Base-by-base conservation (phyloP, 768 basidiomycete genomes). In the Trichaptum fuscoviolaceum region DNA sequence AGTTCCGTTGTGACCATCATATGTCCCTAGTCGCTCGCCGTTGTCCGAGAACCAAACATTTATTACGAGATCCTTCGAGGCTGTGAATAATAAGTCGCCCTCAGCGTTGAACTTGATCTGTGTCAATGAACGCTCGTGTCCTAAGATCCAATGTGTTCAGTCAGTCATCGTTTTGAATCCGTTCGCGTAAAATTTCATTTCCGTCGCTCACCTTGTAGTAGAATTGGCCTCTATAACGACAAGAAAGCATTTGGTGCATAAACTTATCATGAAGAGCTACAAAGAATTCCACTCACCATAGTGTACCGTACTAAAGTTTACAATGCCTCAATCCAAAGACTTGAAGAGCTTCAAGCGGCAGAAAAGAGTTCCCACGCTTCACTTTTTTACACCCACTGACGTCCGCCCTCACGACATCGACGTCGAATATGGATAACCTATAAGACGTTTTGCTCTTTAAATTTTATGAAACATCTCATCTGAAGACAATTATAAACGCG, bases 21-120 rank as follows among this genome's bases (percentile, higher is more conserved):
- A 99, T 67, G 97, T 99, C 36, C 97, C 97, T 72, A 99, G 78
- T 67, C 97, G 84, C 82, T 99, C 97, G 63, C 97, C 97, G 72
- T 99, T 99, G 73, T 96, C 93, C 15, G 95, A 90, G 77, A 85
- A 97, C 96, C 96, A 99, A 63, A 94, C 95, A 75, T 97, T 98
- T 76, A 98, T 92, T 71, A 93, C 77, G 72, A 91, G 85, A 77
- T 99, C 97, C 84, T 99, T 99, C 71, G 94, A 95, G 74, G 91
- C 93, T 25, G 95, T 90, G 78, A 99, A 97, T 63, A 99, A 83
- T 18, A 99, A 84, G 79, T 99, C 97, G 70, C 97, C 97, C 74
- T 99, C 97, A 64, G 83, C 78, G 80, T 98, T 99, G 84, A 93
- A 99, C 81, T 94, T 95, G 85, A 98, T 92, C 80, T 98, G 95